Conservation (phyloP, 345 rosid species). For the Eucalyptus cloeziana region DNA sequence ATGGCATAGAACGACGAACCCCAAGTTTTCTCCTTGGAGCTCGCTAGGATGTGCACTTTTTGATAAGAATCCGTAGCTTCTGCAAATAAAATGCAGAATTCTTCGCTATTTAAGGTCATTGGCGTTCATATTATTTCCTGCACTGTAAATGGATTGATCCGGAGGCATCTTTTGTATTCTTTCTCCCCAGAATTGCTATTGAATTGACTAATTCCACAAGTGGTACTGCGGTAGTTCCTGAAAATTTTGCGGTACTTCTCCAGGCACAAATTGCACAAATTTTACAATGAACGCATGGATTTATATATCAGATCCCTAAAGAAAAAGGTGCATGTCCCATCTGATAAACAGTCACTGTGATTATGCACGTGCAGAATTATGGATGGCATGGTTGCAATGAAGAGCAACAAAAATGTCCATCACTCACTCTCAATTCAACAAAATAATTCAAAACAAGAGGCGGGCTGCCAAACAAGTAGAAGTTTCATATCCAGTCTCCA, state of each 20-base stretch:
- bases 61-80: background rate
- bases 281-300: background rate
- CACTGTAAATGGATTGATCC: background rate
- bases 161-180: background rate
- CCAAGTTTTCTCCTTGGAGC: background rate
- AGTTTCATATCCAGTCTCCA: background rate
- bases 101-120: background rate
- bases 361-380: background rate
- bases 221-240: background rate
- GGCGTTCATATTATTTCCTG: background rate
- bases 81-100: background rate
- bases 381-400: background rate
- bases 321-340: background rate
- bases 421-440: background rate
- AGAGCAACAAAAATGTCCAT: background rate
- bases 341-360: background rate
- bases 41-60: background rate
- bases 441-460: background rate
- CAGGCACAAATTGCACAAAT: background rate
- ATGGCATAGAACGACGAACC: background rate
- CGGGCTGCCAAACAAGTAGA: background rate
- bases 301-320: background rate
- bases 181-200: background rate
- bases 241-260: background rate
- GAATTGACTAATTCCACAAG: background rate